A percentile compares a stretch with the other conserved stretches of the same genome.
Evolutionary conservation across 2,329 filamentous ascomycete species (phyloP).

Genomic region (Didymella segeticola): DNA sequence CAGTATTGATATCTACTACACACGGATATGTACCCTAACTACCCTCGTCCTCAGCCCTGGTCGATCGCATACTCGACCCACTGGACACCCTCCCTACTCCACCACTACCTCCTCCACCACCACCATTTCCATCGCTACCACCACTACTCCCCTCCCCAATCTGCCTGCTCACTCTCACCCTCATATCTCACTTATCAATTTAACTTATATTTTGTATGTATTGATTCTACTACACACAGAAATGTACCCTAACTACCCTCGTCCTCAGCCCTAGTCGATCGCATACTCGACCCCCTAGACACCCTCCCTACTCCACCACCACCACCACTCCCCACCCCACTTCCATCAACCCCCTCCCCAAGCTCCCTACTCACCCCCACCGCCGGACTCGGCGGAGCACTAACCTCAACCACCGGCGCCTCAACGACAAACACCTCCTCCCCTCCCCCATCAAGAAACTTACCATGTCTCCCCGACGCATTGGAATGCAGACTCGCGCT

Average conservation of each 20-base stretch:
- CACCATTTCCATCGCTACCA: too few relatives aligned
- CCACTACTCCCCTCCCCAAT: too few relatives aligned
- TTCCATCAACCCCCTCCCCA: background rate
- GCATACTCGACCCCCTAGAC: constrained; percentile 2
- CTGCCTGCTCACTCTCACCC: too few relatives aligned
- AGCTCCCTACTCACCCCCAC: constrained; percentile 9
- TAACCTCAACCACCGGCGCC: constrained; percentile 35
- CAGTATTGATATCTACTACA: too few relatives aligned
- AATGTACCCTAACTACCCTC: constrained; percentile 2
- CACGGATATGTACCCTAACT: too few relatives aligned
- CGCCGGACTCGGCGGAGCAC: constrained; percentile 31
- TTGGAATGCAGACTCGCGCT: constrained; percentile 22
- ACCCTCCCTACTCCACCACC: background rate
- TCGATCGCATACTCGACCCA: constrained; percentile 1
- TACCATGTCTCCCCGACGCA: constrained; percentile 9
- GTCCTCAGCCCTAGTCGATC: constrained; percentile 3
- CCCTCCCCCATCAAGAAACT: constrained; percentile 13
- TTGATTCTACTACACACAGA: constrained; percentile 31
- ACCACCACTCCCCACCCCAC: too few relatives aligned
- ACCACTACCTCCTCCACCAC: too few relatives aligned
- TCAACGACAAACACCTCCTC: constrained; percentile 41
- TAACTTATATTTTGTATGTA: too few relatives aligned
- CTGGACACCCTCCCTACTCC: too few relatives aligned
- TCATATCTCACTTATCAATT: too few relatives aligned
- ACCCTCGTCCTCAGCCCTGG: too few relatives aligned